Evolutionary conservation across 2,329 filamentous ascomycete species (phyloP).

Genomic region (Rutstroemia sp.): DNA sequence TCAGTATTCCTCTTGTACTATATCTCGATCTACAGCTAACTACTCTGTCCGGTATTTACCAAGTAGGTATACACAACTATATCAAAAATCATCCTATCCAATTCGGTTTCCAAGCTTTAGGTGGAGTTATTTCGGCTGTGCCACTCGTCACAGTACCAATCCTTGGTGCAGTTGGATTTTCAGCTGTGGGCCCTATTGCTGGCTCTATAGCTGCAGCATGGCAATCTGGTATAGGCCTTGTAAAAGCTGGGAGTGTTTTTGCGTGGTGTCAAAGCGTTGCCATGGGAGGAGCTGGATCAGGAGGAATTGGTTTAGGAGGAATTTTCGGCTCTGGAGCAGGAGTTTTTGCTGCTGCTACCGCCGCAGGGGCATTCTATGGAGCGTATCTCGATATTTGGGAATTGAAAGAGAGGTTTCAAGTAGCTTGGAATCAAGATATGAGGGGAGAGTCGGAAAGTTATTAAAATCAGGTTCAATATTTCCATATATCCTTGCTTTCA

Average conservation of each 20-base stretch:
- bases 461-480: no score
- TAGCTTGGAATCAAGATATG: background rate
- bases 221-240: slow-evolving; percentile 23
- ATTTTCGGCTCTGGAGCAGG: background rate
- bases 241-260: slow-evolving; percentile 26
- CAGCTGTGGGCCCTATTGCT: slow-evolving; percentile 16
- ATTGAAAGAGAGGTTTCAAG: background rate
- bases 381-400: background rate
- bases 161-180: slow-evolving; percentile 19
- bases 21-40: background rate
- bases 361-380: background rate
- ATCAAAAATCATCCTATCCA: background rate
- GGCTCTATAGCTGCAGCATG: slow-evolving; percentile 22
- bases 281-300: background rate
- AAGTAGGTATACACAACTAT: background rate
- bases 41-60: background rate
- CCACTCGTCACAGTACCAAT: background rate
- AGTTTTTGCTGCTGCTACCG: background rate
- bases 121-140: background rate
- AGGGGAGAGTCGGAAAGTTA: no score
- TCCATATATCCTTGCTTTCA: no score
- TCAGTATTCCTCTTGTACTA: background rate
- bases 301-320: background rate
- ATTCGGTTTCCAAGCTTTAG: background rate
- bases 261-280: slow-evolving; percentile 25